These are phyloP conservation scores for Aspergillus neoniger DNA, from an alignment of 2,329 filamentous ascomycete species.

Conservation along the genomic window DNA sequence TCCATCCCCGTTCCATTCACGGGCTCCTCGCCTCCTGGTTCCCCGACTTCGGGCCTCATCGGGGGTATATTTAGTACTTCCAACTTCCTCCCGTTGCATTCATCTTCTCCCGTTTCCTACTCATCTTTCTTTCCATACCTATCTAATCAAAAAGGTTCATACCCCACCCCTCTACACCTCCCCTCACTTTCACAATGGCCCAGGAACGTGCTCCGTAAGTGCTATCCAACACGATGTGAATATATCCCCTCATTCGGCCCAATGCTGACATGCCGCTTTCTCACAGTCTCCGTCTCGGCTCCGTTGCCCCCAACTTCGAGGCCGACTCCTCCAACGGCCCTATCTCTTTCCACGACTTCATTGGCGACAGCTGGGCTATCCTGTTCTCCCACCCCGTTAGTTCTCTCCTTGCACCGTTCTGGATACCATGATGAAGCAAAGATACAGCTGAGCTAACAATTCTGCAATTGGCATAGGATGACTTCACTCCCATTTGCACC, in stretches of 20 bases:
- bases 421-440: background rate
- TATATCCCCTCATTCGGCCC: background rate
- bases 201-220: conserved; percentile 48
- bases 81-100: conserved; percentile 14
- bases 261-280: conserved; percentile 14
- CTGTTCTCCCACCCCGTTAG: conserved; percentile 68
- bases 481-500: conserved; percentile 95
- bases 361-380: conserved; percentile 69
- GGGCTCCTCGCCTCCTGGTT: too few species aligned
- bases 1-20: background rate
- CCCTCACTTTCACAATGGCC: conserved; percentile 40
- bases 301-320: conserved; percentile 68
- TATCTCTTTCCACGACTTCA: conserved; percentile 72
- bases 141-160: background rate
- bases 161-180: conserved; percentile 8
- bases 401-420: conserved; percentile 1
- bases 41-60: background rate
- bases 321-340: conserved; percentile 66
- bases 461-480: conserved; percentile 42
- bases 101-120: conserved; percentile 5
- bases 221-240: background rate
- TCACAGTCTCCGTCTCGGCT: conserved; percentile 64
- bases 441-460: background rate
- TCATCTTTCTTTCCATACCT: background rate
- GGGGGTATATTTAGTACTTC: conserved; percentile 11